Conservation (phyloP, 2,329 filamentous ascomycete species). For the Botrytis fabae region DNA sequence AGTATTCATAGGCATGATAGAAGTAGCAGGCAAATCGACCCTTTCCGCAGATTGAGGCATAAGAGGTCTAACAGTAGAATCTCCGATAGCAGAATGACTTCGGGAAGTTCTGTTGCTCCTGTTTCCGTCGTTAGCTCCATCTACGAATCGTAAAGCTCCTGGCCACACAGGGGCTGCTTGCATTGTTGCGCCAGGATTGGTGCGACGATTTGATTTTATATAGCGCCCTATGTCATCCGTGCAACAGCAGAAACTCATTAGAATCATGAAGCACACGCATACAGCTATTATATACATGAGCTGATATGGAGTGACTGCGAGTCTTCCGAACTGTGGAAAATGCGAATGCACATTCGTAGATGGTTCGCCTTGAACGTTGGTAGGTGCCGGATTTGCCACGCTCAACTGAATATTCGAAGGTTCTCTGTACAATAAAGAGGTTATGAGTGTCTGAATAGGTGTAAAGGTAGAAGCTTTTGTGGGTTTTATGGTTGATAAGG, state of each 20-base stretch:
- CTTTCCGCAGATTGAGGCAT: background rate
- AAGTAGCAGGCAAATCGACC: background rate
- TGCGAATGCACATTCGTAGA: conserved; percentile 1
- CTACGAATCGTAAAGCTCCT: background rate
- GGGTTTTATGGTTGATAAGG: background rate
- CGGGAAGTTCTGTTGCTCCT: background rate
- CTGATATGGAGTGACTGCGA: background rate
- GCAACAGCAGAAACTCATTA: conserved; percentile 19
- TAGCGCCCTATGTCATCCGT: conserved; percentile 17
- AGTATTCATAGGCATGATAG: background rate
- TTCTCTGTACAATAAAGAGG: background rate
- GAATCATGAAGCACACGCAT: conserved; percentile 16
- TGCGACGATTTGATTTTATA: conserved; percentile 5
- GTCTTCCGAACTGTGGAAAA: background rate
- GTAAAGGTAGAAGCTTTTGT: background rate
- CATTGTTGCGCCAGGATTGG: background rate
- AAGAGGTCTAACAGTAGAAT: background rate
- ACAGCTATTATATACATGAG: conserved; percentile 20
- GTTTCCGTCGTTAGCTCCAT: background rate
- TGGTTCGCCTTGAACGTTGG: background rate
- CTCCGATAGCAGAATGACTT: background rate
- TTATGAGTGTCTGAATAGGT: conserved; percentile 13
- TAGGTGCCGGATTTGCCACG: background rate
- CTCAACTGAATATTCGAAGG: background rate
- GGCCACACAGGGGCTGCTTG: conserved; percentile 9